Conservation (phyloP, 768 basidiomycete species). For the Amanita exitialis region DNA sequence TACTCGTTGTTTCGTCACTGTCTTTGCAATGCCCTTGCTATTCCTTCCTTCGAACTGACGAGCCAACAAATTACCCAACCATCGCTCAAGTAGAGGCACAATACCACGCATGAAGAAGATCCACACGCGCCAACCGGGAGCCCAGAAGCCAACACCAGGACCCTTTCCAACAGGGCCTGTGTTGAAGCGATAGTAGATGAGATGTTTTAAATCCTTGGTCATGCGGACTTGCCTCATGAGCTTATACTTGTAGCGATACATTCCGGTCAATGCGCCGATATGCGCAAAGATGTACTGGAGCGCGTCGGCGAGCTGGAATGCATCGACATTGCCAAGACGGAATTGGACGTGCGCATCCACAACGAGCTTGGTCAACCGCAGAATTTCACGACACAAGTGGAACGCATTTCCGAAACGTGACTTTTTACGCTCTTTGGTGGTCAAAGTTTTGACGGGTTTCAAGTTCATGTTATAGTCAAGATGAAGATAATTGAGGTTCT, state of each 20-base stretch:
- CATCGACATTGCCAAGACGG: conserved; percentile 96
- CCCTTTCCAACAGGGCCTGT: conserved; percentile 99
- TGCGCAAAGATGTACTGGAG: conserved; percentile 97
- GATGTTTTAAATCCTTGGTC: conserved; percentile 98
- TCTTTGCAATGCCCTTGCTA: conserved; percentile 93
- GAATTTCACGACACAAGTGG: conserved; percentile 94
- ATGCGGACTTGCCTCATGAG: conserved; percentile 99
- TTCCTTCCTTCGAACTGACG: conserved; percentile 98
- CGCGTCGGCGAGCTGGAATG: conserved; percentile 97
- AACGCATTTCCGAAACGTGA: conserved; percentile 99
- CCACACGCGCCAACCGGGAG: conserved; percentile 99
- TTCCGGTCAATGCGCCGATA: conserved; percentile 95
- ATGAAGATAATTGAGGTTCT: conserved; percentile 93
- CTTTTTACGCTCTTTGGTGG: conserved; percentile 99
- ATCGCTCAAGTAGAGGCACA: conserved; percentile 92
- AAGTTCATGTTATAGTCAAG: conserved; percentile 98
- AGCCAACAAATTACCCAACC: conserved; percentile 96
- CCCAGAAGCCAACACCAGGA: conserved; percentile 99
- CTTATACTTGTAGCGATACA: conserved; percentile 99
- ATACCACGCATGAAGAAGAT: conserved; percentile 99
- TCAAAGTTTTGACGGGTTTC: conserved; percentile 95
- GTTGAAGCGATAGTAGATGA: conserved; percentile 99
- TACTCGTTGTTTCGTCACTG: conserved; percentile 97
- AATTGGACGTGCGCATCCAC: conserved; percentile 99
- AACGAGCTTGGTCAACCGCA: conserved; percentile 95